Evolutionary conservation across 345 rosid genomes (phyloP).

Genomic region (Brassica juncea): DNA sequence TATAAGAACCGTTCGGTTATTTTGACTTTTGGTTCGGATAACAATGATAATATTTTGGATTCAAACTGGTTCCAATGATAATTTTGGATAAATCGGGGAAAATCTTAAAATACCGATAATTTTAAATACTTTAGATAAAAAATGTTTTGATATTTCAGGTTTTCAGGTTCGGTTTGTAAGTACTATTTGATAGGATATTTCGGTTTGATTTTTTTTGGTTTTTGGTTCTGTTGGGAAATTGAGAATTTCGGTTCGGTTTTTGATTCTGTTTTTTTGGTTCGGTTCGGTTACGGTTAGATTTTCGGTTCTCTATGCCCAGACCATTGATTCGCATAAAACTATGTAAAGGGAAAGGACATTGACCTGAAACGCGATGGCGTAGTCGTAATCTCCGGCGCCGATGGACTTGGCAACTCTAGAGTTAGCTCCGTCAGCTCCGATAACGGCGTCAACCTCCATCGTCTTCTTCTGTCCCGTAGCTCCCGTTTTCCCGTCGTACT

Average conservation of each 20-base stretch:
- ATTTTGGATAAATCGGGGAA: background rate
- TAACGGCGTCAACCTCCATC: constrained; percentile 87
- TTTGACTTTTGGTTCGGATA: background rate
- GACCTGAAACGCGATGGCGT: constrained; percentile 97
- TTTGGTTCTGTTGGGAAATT: too few relatives aligned
- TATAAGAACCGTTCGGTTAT: background rate
- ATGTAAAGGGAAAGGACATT: background rate
- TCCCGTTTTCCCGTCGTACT: constrained; percentile 72
- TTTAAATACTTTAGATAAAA: too few relatives aligned
- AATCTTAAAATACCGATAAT: too few relatives aligned
- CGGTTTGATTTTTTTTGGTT: background rate
- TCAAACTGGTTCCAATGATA: too few relatives aligned
- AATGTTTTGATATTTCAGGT: background rate
- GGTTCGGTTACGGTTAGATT: background rate
- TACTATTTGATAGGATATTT: background rate
- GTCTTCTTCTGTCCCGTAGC: constrained; percentile 70
- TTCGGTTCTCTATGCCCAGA: background rate
- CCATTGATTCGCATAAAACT: background rate
- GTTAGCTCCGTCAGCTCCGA: constrained; percentile 97
- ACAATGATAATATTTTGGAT: background rate
- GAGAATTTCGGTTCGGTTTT: background rate
- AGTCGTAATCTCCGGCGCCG: constrained; percentile 86
- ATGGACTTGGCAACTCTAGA: constrained; percentile 92
- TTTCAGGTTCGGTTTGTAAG: background rate
- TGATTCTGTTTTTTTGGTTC: too few relatives aligned